Conservation (phyloP, 352 stramenopile genomes). For the Thalassiosira hispida region DNA sequence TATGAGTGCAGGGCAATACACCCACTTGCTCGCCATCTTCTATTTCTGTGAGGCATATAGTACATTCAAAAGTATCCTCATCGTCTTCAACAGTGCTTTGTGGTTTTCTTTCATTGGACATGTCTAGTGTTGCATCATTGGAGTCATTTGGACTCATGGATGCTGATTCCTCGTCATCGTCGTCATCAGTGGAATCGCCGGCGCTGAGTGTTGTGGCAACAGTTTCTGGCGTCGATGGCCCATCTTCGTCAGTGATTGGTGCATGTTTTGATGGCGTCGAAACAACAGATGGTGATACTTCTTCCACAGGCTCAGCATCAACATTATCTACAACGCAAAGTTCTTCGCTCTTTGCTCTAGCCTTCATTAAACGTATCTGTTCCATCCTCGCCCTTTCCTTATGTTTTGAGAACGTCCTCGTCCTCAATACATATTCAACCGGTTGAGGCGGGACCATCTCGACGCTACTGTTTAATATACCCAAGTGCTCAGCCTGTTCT, state of each 20-base stretch:
- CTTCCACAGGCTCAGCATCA: not conserved
- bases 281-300: not conserved
- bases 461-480: constrained; percentile 26
- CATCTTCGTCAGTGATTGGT: not conserved
- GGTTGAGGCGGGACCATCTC: not conserved
- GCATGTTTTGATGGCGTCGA: not conserved
- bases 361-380: not conserved
- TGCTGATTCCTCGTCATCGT: constrained; percentile 3
- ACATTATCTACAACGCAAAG: not conserved
- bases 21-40: constrained; percentile 66
- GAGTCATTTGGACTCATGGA: not conserved
- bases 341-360: not conserved
- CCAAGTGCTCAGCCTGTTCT: constrained; percentile 33
- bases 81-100: constrained; percentile 1
- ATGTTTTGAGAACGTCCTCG: constrained; percentile 38
- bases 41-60: constrained; percentile 63
- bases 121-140: not conserved
- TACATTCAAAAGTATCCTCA: constrained; percentile 51
- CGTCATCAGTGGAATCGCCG: too few relatives aligned
- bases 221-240: constrained; percentile 31
- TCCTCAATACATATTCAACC: constrained; percentile 48
- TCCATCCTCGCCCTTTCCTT: constrained; percentile 16
- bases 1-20: constrained; percentile 86
- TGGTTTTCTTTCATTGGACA: constrained; percentile 11
- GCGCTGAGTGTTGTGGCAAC: constrained; percentile 10